Evolutionary conservation across 129 eudicot species (phyloP).

Genomic region (Deinandra increscens): DNA sequence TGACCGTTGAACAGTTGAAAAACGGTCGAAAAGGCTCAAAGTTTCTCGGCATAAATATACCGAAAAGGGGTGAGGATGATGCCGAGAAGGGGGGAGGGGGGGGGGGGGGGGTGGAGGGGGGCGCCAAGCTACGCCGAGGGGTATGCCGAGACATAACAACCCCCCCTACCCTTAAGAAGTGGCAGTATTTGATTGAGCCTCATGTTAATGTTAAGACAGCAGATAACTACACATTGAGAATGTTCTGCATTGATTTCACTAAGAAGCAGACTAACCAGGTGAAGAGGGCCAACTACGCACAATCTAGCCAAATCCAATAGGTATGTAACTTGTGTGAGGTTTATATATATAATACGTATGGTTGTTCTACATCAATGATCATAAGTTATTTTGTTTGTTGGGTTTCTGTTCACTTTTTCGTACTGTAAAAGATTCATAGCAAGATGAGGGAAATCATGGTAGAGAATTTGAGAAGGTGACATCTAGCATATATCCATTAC

Average conservation of each 20-base stretch:
- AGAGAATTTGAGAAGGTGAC: constrained; percentile 81
- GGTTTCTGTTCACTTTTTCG: background rate
- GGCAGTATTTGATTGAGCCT: constrained; percentile 73
- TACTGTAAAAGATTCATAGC: constrained; percentile 50
- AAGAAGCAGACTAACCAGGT: constrained; percentile 82
- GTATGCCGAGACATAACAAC: too few relatives aligned
- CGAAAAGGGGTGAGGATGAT: too few relatives aligned
- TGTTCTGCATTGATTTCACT: constrained; percentile 88
- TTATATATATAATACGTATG: background rate
- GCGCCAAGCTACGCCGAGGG: too few relatives aligned
- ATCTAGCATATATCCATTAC: constrained; percentile 71
- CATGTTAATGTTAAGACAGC: constrained; percentile 88
- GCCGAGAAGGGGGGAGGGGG: too few relatives aligned
- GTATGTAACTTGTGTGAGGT: background rate
- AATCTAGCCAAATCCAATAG: constrained; percentile 80
- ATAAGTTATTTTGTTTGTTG: background rate
- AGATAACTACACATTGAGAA: constrained; percentile 54
- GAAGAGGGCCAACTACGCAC: constrained; percentile 76
- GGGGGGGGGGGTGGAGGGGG: too few relatives aligned
- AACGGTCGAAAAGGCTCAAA: too few relatives aligned
- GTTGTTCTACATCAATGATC: background rate
- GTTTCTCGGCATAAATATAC: too few relatives aligned
- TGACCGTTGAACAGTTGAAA: too few relatives aligned
- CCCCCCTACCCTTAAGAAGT: too few relatives aligned
- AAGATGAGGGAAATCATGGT: constrained; percentile 85